These are phyloP conservation scores for Penicillium sp. DNA, from an alignment of 2,329 filamentous ascomycete genomes.

Conservation along the genomic window DNA sequence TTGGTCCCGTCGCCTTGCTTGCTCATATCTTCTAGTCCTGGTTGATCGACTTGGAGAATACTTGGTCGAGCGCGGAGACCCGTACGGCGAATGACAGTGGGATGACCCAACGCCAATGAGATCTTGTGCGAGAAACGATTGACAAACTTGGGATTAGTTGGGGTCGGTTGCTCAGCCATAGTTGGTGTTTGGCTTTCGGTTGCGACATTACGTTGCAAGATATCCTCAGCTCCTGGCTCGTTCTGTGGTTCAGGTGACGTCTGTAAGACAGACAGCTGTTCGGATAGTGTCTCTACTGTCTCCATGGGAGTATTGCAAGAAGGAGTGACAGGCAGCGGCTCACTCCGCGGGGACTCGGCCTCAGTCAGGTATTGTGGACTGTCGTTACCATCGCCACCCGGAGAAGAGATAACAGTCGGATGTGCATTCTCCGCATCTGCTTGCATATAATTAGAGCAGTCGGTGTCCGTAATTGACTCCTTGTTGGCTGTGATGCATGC, in stretches of 20 bases:
- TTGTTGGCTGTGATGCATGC: slow-evolving; percentile 16
- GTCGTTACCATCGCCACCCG: not conserved
- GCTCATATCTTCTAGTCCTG: slow-evolving; percentile 9
- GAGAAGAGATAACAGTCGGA: not conserved
- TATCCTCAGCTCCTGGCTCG: not conserved
- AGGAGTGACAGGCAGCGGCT: slow-evolving; percentile 6
- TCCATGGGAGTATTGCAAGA: not conserved
- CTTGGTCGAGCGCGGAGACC: slow-evolving; percentile 36
- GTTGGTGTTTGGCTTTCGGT: not conserved
- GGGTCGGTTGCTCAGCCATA: slow-evolving; percentile 16
- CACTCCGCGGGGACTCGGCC: slow-evolving; percentile 4
- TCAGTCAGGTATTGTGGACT: not conserved
- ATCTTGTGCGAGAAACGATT: slow-evolving; percentile 39
- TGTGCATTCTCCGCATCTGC: not conserved
- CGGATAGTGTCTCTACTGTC: not conserved
- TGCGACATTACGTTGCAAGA: slow-evolving; percentile 1
- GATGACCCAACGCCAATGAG: slow-evolving; percentile 40
- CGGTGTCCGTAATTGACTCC: slow-evolving; percentile 10
- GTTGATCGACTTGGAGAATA: slow-evolving; percentile 26
- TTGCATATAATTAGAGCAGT: slow-evolving; percentile 9
- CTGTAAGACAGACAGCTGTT: not conserved
- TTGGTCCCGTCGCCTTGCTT: slow-evolving; percentile 31
- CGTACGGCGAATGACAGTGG: slow-evolving; percentile 43
- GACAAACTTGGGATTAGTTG: slow-evolving; percentile 32
- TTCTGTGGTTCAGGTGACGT: not conserved